Conservation (phyloP, 1,139 yeast genomes). For the Suhomyces panamericanus region DNA sequence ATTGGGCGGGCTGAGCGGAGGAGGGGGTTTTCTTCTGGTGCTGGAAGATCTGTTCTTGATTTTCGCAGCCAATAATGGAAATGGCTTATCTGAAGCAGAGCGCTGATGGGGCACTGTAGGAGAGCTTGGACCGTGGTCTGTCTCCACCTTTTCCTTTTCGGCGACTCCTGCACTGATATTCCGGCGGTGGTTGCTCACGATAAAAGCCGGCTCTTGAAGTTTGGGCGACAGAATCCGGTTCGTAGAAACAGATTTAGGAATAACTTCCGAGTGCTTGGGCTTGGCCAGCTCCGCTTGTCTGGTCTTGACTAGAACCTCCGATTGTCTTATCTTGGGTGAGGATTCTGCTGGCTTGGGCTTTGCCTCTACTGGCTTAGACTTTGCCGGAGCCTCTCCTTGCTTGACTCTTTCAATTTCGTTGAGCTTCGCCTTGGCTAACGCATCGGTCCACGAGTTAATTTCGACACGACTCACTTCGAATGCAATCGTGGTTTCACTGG, state of each 20-base stretch:
- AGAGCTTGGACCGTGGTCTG: not conserved
- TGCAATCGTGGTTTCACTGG: constrained; percentile 46
- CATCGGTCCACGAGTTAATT: constrained; percentile 56
- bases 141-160: constrained; percentile 2
- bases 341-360: not conserved
- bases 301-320: not conserved
- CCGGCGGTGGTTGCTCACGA: constrained; percentile 2
- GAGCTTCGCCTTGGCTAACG: constrained; percentile 50
- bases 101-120: constrained; percentile 8
- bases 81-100: constrained; percentile 6
- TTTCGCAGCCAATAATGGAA: constrained; percentile 17
- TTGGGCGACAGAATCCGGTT: constrained; percentile 5
- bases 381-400: constrained; percentile 24
- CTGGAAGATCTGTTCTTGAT: constrained; percentile 13
- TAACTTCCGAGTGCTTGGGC: no score
- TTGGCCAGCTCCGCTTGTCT: constrained; percentile 2
- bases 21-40: constrained; percentile 39
- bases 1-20: constrained; percentile 27
- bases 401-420: constrained; percentile 46
- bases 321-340: not conserved
- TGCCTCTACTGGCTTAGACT: not conserved
- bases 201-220: constrained; percentile 12
- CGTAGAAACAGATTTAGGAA: not conserved
- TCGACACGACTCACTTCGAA: constrained; percentile 61
- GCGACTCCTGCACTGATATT: constrained; percentile 1